Conservation (phyloP, 306 rosid species). For the Mimosa pudica region DNA sequence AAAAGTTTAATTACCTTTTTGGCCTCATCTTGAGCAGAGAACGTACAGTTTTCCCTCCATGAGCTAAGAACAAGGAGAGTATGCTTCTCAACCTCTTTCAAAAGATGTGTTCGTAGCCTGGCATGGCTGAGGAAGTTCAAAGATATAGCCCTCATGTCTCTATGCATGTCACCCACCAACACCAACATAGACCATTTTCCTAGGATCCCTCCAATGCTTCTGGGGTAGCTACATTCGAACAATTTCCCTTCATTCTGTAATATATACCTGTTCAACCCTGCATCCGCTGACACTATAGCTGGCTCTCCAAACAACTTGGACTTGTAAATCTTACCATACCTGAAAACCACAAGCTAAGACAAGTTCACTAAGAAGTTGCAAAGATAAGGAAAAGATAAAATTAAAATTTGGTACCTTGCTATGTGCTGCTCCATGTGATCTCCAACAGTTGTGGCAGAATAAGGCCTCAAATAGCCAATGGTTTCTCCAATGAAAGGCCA, state of each 20-base stretch:
- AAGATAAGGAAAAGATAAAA: background rate
- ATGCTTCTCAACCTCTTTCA: slow-evolving; percentile 65
- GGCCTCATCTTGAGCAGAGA: slow-evolving; percentile 87
- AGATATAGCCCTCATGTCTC: slow-evolving; percentile 69
- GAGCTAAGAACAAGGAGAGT: slow-evolving; percentile 61
- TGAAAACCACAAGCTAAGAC: slow-evolving; percentile 30
- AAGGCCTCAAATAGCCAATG: slow-evolving; percentile 75
- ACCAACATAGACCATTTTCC: slow-evolving; percentile 99
- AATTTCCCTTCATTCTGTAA: slow-evolving; percentile 84
- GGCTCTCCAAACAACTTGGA: slow-evolving; percentile 71
- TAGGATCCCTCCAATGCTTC: slow-evolving; percentile 78
- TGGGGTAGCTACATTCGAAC: slow-evolving; percentile 84
- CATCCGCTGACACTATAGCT: slow-evolving; percentile 72
- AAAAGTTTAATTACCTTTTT: slow-evolving; percentile 57
- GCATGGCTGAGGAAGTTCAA: slow-evolving; percentile 69
- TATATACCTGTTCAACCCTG: slow-evolving; percentile 74
- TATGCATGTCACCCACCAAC: slow-evolving; percentile 78
- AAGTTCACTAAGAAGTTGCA: background rate
- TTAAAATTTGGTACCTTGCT: slow-evolving; percentile 47
- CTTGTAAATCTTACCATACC: slow-evolving; percentile 70
- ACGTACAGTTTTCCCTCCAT: slow-evolving; percentile 60
- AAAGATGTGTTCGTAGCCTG: slow-evolving; percentile 53
- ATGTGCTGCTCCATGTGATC: slow-evolving; percentile 85
- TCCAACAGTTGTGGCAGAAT: slow-evolving; percentile 79
- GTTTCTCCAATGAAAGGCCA: slow-evolving; percentile 97